Evolutionary conservation across 164 flowering plant genomes (phyloP), one percentile per base, ranked within the genome.

Genomic region (Echeveria elegans): DNA sequence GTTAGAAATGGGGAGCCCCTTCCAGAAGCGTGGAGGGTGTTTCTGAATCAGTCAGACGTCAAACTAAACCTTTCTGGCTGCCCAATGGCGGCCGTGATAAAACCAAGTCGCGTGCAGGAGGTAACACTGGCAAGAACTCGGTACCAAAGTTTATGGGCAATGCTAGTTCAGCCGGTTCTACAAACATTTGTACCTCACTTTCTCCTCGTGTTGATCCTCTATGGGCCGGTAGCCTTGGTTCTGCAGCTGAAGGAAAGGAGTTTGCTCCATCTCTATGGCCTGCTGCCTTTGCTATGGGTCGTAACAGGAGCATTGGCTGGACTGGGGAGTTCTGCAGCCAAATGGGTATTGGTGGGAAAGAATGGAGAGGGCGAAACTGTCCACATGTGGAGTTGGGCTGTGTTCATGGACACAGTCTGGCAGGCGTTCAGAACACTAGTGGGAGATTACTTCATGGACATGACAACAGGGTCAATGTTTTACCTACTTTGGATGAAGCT

Each of bases 401-500:
- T 78, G 1, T 82, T 81, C 73, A 74, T 81, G 87, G 91, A 86
- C 78, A 88, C 91, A 0, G 73, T 76, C 38, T 86, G 92, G 96
- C 96, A 88, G 69, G 96, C 92, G 10, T 29, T 82, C 6, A 83
- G 78, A 71, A 85, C 90, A 4, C 26, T 88, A 30, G 78, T 77
- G 8, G 90, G 96, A 6, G 90, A 86, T 0, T 87, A 81, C 48
- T 86, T 85, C 82, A 81, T 89, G 88, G 96, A 88, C 68, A 82
- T 81, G 81, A 75, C 80, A 18, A 70, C 81, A 66, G 96, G 96
- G 65, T 86, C 90, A 0, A 4, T 73, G 0, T 15, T 80, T 31
- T 85, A 87, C 66, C 76, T 66, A 41, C 23, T 79, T 7, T 83
- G 84, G 87, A 82, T 88, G 88, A 86, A 74, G 77, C 78, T 85